Evolutionary conservation across 257 asterid species (phyloP), one percentile per base, ranked within the genome.

Genomic region (Phtheirospermum japonicum): DNA sequence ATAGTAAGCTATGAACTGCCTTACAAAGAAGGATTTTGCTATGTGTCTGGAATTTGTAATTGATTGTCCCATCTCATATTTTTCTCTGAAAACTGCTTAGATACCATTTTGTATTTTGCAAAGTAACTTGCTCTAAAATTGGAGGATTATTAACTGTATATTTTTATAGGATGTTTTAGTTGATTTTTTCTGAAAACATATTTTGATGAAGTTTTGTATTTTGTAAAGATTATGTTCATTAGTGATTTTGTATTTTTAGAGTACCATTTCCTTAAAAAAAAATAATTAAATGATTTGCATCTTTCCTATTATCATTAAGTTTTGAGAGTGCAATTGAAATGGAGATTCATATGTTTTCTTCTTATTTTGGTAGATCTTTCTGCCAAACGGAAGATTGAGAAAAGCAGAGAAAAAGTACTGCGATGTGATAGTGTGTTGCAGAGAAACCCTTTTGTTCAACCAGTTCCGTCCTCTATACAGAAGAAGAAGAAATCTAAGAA

Each of bases 341-440:
- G 34, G 61, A 50, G 49, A 7, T 31, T 63, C 33, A 17, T 49
- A 7, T 64, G 31, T 31, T 50, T 18, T 19, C 14, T 12, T 48
- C 8, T 40, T n/a, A 17, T 62, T 39, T 34, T 61, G 34, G 67
- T 80, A 93, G 99, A 93, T 80, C 89, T 85, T 67, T 77, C 97
- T 59, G 86, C 73, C 42, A 87, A 76, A 74, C 80, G 90, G 18
- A 93, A 89, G 85, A 89, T 93, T 71, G 97, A 93, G 69, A 93
- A 89, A 71, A 81, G 69, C 69, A 75, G 95, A 75, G 90, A 83
- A 42, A 85, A 79, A 68, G 94, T 87, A 23, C 81, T 93, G 49
- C 85, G 81, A 9, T 75, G 72, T 68, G 96, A 93, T 16, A 93
- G 96, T 74, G 17, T 93, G 67, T 68, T 93, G 69, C 94, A 87